Evolutionary conservation across 176 grass and related monocot genomes (phyloP).

Genomic region (Echinochloa phyllopogon): DNA sequence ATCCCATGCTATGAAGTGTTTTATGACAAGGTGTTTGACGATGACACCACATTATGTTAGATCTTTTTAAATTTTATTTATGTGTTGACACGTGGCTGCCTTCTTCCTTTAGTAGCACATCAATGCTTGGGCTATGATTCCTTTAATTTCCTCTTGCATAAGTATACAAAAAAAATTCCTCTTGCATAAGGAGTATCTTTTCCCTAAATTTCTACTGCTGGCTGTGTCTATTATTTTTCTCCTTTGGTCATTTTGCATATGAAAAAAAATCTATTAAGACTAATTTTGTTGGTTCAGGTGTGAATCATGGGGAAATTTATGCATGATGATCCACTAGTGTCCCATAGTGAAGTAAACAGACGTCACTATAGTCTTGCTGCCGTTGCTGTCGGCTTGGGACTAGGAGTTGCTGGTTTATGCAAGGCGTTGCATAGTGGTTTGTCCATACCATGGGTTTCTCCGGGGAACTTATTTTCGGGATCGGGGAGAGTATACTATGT

Average conservation of each 20-base stretch:
- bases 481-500: constrained; percentile 52
- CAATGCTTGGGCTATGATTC: background rate
- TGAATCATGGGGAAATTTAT: constrained; percentile 48
- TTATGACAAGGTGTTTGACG: background rate
- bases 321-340: constrained; percentile 42
- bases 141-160: background rate
- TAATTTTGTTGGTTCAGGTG: constrained; percentile 37
- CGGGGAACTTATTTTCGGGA: constrained; percentile 42
- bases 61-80: background rate
- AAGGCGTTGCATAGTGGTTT: constrained; percentile 48
- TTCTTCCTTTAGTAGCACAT: background rate
- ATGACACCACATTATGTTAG: background rate
- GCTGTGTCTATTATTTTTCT: background rate
- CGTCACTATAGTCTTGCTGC: constrained; percentile 50
- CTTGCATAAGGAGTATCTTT: background rate
- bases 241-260: background rate
- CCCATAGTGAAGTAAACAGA: constrained; percentile 6
- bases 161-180: no score
- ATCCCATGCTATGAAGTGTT: background rate
- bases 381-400: constrained; percentile 59
- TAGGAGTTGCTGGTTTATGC: constrained; percentile 70
- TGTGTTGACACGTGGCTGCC: background rate
- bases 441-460: constrained; percentile 41
- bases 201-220: background rate
- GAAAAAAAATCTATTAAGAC: background rate